Percentiles rank a stretch among this genome's conserved stretches.
These are phyloP conservation scores for Cenchrus americanus DNA, from an alignment of 176 grass and related monocot genomes.

Conservation along the genomic window DNA sequence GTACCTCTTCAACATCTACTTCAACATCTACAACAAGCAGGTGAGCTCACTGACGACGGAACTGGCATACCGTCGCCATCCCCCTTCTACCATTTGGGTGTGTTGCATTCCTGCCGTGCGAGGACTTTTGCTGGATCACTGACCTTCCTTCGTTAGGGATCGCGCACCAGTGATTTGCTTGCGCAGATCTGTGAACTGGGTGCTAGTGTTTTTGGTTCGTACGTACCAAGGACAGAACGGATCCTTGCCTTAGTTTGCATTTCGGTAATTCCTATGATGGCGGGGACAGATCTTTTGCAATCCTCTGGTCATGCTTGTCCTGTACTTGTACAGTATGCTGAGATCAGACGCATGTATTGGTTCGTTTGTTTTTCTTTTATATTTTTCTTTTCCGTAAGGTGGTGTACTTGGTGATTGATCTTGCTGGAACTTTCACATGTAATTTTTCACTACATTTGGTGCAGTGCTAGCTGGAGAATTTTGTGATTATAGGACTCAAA, in stretches of 20 bases:
- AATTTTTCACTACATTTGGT: neutral
- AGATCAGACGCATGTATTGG: neutral
- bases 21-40: conserved; percentile 96
- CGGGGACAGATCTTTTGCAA: neutral
- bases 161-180: neutral
- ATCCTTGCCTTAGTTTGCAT: neutral
- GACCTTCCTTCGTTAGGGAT: neutral
- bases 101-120: neutral
- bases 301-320: neutral
- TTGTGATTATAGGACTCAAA: too few relatives aligned
- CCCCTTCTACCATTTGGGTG: neutral
- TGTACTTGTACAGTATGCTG: neutral
- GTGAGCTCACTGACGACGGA: conserved; percentile 13
- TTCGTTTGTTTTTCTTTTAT: neutral
- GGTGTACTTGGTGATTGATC: neutral
- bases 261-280: neutral
- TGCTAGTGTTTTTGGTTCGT: neutral
- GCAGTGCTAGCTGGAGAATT: too few relatives aligned
- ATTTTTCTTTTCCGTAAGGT: neutral
- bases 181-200: neutral
- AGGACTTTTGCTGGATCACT: neutral
- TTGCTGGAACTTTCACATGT: neutral
- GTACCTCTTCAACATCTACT: conserved; percentile 92
- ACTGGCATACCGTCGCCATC: neutral
- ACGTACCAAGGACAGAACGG: conserved; percentile 3